Evolutionary conservation across 129 eudicot species (phyloP), one percentile per base, ranked within the genome.

Genomic region (Centaurea solstitialis): DNA sequence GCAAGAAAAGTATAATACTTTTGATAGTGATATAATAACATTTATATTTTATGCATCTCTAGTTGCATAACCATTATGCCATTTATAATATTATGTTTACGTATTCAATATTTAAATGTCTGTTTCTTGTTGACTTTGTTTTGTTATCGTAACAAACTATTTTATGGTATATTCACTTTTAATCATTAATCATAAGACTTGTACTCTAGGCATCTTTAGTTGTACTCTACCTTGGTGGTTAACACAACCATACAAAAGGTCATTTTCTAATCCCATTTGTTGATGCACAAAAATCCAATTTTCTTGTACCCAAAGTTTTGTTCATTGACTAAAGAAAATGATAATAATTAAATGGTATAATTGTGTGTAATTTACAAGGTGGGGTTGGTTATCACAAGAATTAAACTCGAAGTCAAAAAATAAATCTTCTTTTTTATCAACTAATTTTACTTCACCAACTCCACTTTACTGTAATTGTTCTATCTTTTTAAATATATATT

Each of bases 271-370:
- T 53, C 62, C 62, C 62, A 17, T 15, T 18, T 53, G 62, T 47
- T 53, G 64, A 62, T 75, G 79, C 20, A 75, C 69, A 75, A 75
- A 30, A 57, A 61, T 75, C 79, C 79, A 75, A 75, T 57, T 57
- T 75, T 75, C 79, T 57, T 75, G 79, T 75, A 75, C 79, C 79
- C 47, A 75, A 75, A 75, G 79, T 75, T 75, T 75, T 75, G 70
- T 57, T 75, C 41, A 57, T 75, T 75, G 78, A 75, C 78, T 21
- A 35, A n/a, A 30, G 68, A 75, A 21, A 75, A 57, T 53, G 15
- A 15, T 68, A 75, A 57, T 75, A 50, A 75, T 75, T 53, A 53
- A 75, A 57, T 28, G 13, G n/a, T 57, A 75, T 75, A 75, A 28
- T 35, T 53, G 79, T 28, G 30, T 28, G 70, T 28, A 26, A 18